Base-by-base conservation (phyloP, 768 basidiomycete species). In the Leccinum ochraceum region DNA sequence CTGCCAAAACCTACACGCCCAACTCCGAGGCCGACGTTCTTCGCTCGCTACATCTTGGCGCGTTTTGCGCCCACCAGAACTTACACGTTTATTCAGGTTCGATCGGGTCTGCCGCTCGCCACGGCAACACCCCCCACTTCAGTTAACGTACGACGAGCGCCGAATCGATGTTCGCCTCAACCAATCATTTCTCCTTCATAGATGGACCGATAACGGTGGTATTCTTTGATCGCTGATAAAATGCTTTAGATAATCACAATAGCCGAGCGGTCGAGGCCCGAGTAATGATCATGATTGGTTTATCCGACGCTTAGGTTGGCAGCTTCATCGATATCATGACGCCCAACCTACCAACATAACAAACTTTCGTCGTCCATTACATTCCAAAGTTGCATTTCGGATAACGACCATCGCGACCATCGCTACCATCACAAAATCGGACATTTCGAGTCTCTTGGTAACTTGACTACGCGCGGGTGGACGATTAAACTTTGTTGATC, bases 381-480 rank as follows among this genome's bases (percentile, higher is more conserved):
- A 44, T 4, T 44, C 42, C n/a, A n/a, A 44, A 20, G 42, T n/a
- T 10, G 20, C 44, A 49, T 58, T 37, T 32, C 16, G 7, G 37
- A 46, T 44, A 1, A 10, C 30, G 32, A 24, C 57, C 68, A 8
- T 28, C 28, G 28, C 26, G 4, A 26, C 24, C 24, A 53, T 69
- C 17, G 28, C 50, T 58, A 70, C 68, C 69, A 69, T 70, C 68
- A 68, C 13, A 44, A 1, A 22, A 16, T 26, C 13, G 7, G 17
- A 6, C 6, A 16, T 36, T 9, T 11, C 0, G 24, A 17, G 51
- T 51, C 56, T 50, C 64, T 53, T 67, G 57, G 57, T 10, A 59
- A 70, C 66, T 24, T 42, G 22, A 44, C 54, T 57, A 26, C 28
- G 50, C 52, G 11, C 14, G 34, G 30, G 30, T 57, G 30, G 30